Conservation (phyloP, 345 rosid genomes). For the Garcia nutans region DNA sequence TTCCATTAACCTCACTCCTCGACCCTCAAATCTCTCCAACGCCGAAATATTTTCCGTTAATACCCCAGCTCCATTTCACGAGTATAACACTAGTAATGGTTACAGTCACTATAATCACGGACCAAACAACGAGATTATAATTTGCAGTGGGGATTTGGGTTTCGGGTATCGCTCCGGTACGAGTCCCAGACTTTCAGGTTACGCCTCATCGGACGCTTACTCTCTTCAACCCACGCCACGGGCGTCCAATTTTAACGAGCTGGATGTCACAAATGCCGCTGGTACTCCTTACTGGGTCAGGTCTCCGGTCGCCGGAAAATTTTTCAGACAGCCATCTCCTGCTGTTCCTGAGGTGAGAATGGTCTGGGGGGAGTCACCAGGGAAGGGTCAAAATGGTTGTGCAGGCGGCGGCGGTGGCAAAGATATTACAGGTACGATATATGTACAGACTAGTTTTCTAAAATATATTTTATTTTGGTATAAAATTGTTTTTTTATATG, state of each 20-base stretch:
- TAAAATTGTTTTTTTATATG: too few species aligned
- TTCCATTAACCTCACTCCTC: constrained; percentile 45
- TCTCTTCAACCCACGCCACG: constrained; percentile 58
- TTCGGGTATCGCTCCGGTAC: constrained; percentile 51
- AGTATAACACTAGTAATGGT: background rate
- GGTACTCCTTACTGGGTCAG: constrained; percentile 40
- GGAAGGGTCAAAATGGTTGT: constrained; percentile 18
- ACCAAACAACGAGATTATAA: constrained; percentile 40
- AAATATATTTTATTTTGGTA: too few species aligned
- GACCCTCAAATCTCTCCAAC: constrained; percentile 53
- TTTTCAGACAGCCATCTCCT: constrained; percentile 43
- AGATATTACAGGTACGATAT: constrained; percentile 16
- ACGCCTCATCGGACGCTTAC: constrained; percentile 78
- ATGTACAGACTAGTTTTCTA: background rate
- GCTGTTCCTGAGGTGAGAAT: constrained; percentile 28
- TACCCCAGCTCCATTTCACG: constrained; percentile 38
- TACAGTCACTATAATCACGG: constrained; percentile 10
- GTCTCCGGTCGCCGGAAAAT: constrained; percentile 44
- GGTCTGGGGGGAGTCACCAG: constrained; percentile 36
- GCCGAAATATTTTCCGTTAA: constrained; percentile 52
- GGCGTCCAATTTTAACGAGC: constrained; percentile 51
- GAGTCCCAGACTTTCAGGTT: constrained; percentile 61
- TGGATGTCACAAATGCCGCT: constrained; percentile 30
- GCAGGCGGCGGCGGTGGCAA: constrained; percentile 26
- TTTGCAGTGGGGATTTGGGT: constrained; percentile 51